Conservation (phyloP, 257 asterid genomes). For the Petunia axillaris region DNA sequence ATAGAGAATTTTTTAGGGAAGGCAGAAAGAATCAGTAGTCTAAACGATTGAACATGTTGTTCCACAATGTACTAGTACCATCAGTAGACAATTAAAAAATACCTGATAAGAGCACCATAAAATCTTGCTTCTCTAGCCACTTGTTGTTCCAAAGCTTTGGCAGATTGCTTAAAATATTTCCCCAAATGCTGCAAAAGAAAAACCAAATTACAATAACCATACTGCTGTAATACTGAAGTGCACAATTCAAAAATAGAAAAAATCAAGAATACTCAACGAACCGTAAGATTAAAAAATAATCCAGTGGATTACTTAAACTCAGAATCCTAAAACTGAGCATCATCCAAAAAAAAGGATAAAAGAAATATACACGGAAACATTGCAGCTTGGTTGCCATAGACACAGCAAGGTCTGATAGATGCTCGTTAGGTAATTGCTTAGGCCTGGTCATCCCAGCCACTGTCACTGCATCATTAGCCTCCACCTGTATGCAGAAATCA, state of each 20-base stretch:
- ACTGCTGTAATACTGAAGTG: not conserved
- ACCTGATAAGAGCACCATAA: constrained; percentile 98
- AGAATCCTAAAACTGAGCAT: not conserved
- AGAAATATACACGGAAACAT: constrained; percentile 74
- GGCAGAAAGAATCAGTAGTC: constrained; percentile 12
- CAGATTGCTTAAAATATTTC: constrained; percentile 92
- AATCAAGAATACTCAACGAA: not conserved
- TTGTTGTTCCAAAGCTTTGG: constrained; percentile 84
- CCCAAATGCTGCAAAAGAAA: constrained; percentile 75
- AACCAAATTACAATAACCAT: not conserved
- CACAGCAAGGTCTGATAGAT: constrained; percentile 88
- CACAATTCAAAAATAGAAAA: not conserved
- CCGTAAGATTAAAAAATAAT: not conserved
- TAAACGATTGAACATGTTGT: not conserved
- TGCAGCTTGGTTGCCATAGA: constrained; percentile 94
- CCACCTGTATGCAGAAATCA: constrained; percentile 61
- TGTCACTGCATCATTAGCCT: constrained; percentile 92
- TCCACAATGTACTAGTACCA: not conserved
- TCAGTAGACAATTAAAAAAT: constrained; percentile 23
- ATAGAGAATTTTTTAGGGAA: not conserved
- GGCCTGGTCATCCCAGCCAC: constrained; percentile 98
- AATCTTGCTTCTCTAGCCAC: constrained; percentile 92
- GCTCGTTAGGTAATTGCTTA: constrained; percentile 83
- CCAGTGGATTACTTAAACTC: constrained; percentile 17
- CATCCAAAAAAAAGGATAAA: constrained; percentile 18